Base-by-base conservation (phyloP, 768 basidiomycete species). In the Podaxis carcinomalis region DNA sequence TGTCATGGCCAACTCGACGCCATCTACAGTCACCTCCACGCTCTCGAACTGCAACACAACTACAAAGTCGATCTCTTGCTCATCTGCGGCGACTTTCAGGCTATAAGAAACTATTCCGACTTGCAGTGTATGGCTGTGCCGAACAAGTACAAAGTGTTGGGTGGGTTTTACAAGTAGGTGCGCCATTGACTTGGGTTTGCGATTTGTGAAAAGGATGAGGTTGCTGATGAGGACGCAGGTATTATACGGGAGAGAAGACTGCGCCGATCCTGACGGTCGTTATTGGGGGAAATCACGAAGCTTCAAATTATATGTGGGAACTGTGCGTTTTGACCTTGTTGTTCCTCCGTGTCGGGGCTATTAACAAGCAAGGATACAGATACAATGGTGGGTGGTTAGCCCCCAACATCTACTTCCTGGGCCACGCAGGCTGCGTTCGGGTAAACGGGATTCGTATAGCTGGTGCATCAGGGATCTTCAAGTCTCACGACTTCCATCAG, bases 301-400 rank as follows among this genome's bases (percentile, higher is more conserved):
- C 93, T 1, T 95, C 92, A 21, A 97, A 95, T 66, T 97, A 98
- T 69, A 80, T 98, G 76, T 95, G 93, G 89, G 97, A 99, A 72
- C 74, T 97, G 92, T 93, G 68, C 73, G 90, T 77, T 1, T 32
- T 14, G 6, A 5, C 19, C 19, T 39, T 39, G 4, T 35, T 35
- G 11, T 52, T 55, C n/a, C 39, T 5, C 9, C 37, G 14, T 23
- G 44, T 13, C 5, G 2, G 42, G 16, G 6, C 19, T 6, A 6
- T 16, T 10, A 42, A 11, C 16, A 51, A 14, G 57, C 21, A 56
- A 56, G 39, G 50, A 4, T 56, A 35, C 56, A 95, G 93, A 60
- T 98, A 94, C 72, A 92, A 98, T 67, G 95, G 96, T 16, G 96
- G 95, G 5, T 98, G 96, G 95, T 74, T 98, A 10, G 97, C 96